Percentiles rank a stretch among this genome's conserved stretches.
These are phyloP conservation scores for Triticum dicoccoides DNA, from an alignment of 176 grass and related monocot species.

Conservation along the genomic window DNA sequence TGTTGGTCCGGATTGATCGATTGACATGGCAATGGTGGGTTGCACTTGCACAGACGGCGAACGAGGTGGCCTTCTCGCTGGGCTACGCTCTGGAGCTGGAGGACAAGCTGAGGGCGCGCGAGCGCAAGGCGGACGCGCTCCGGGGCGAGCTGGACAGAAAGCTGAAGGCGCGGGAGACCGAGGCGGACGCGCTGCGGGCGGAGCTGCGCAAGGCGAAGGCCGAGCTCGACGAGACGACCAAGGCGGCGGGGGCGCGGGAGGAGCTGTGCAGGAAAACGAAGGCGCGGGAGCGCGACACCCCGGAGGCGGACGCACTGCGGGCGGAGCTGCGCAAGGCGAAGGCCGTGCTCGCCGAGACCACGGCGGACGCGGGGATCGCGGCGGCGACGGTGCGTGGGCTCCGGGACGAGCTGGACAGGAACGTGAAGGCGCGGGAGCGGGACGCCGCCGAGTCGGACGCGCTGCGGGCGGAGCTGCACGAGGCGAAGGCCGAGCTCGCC, in stretches of 20 bases:
- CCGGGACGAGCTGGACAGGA: background rate
- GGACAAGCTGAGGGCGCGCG: conserved; percentile 8
- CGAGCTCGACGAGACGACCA: conserved; percentile 8
- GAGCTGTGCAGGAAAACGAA: background rate
- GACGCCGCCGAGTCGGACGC: background rate
- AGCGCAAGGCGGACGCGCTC: background rate
- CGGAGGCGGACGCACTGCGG: background rate
- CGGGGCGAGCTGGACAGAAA: conserved; percentile 1
- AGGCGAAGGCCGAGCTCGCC: background rate
- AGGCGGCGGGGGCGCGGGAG: background rate
- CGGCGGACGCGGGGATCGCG: background rate
- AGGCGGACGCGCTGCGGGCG: background rate
- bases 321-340: background rate
- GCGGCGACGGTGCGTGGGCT: background rate
- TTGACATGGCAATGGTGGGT: background rate
- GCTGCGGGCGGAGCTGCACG: background rate
- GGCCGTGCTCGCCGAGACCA: conserved; percentile 14
- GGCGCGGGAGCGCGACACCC: background rate
- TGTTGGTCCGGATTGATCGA: background rate
- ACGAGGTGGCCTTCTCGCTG: conserved; percentile 25
- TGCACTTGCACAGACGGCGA: background rate
- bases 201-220: conserved; percentile 11
- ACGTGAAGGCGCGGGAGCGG: background rate
- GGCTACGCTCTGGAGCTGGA: conserved; percentile 13
- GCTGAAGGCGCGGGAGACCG: background rate